Base-by-base conservation (phyloP, 768 basidiomycete species). In the Termitomyces sp. region DNA sequence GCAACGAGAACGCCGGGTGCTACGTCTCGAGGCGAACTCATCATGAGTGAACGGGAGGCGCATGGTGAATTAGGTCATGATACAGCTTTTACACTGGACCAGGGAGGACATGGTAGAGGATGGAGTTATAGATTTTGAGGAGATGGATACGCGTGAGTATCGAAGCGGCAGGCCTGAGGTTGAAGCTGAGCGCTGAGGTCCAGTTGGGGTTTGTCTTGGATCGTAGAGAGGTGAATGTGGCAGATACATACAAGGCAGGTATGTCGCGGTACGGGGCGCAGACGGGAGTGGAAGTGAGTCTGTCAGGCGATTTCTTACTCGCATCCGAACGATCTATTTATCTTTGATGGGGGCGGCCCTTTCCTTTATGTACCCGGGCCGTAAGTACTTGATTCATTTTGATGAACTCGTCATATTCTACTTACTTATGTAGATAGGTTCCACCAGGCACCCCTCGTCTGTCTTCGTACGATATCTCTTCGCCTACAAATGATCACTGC, bases 1-100 rank as follows among this genome's bases (percentile, higher is more conserved):
- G 61, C 30, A 63, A 32, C 6, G 62, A 63, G 45, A 65, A 55
- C 9, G 64, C 63, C 8, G 62, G 54, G 18, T 56, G 57, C n/a
- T 58, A 62, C 14, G 59, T 30, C 40, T 58, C 60, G 0, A 33
- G 57, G 34, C 30, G 56, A 34, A 44, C 47, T 57, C 45, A 34
- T 34, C 14, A 30, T 33, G 7, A 54, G 53, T 20, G 56, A 40
- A 14, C 50, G 45, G n/a, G 56, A 39, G 6, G 44, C 56, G 9
- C 14, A 16, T 9, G 53, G 57, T 36, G 13, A 24, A 30, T 5
- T 39, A 16, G 18, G 50, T 39, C 10, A 34, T 20, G 18, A 43
- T 26, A n/a, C 48, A 55, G 24, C 46, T 13, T 32, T 26, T 34
- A 8, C 30, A 8, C 16, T 30, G 20, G 18, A 40, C 22, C 9